These are phyloP conservation scores for Crithidia fasciculata DNA, from an alignment of 208 protist species.

Conservation along the genomic window DNA sequence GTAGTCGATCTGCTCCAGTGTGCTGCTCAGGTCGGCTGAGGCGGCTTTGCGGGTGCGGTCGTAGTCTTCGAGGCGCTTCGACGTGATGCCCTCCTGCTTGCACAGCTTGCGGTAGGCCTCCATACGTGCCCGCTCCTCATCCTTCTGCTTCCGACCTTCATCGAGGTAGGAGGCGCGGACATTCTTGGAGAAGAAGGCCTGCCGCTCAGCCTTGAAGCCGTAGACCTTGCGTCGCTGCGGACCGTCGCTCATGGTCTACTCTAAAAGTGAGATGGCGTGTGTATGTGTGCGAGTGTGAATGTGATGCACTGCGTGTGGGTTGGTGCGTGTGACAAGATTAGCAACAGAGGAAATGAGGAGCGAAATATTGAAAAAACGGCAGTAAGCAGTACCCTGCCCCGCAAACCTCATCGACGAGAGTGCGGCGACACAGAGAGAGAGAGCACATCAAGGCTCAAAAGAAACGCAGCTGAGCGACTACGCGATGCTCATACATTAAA, in stretches of 20 bases:
- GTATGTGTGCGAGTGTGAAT: too few relatives aligned
- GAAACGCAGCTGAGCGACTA: too few relatives aligned
- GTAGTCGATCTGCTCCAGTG: constrained; percentile 74
- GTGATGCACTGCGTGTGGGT: too few relatives aligned
- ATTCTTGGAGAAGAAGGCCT: constrained; percentile 73
- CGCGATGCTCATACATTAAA: too few relatives aligned
- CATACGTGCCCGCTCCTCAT: constrained; percentile 83
- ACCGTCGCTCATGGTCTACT: constrained; percentile 22
- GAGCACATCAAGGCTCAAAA: too few relatives aligned
- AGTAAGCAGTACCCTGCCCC: too few relatives aligned
- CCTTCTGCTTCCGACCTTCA: constrained; percentile 72
- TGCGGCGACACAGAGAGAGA: too few relatives aligned
- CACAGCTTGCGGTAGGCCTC: constrained; percentile 90
- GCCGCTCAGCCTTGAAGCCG: constrained; percentile 75
- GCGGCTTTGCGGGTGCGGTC: constrained; percentile 57
- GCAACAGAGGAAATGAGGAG: too few relatives aligned
- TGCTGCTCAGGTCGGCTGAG: constrained; percentile 41
- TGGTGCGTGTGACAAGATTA: too few relatives aligned
- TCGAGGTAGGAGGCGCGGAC: constrained; percentile 65
- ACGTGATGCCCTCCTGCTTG: constrained; percentile 80
- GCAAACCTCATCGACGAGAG: too few relatives aligned
- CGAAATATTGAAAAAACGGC: too few relatives aligned
- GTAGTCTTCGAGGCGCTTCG: constrained; percentile 84
- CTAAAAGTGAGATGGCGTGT: not conserved
- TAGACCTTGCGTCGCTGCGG: constrained; percentile 53